These are phyloP conservation scores for Magnaporthiopsis poae DNA, from an alignment of 2,329 filamentous ascomycete genomes.

Conservation along the genomic window DNA sequence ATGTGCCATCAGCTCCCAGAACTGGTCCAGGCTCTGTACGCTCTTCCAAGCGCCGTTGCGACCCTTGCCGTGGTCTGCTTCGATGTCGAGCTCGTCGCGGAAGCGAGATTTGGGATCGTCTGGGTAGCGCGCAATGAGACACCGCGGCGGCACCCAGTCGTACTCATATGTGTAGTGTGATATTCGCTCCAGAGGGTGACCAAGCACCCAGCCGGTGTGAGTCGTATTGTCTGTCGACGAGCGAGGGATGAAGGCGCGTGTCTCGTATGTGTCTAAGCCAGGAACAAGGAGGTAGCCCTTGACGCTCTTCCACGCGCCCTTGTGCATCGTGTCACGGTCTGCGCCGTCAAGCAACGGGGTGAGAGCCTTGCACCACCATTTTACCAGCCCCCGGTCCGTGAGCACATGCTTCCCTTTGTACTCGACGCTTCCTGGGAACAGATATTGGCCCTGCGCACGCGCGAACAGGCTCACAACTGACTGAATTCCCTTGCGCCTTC, in stretches of 20 bases:
- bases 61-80: conserved; percentile 53
- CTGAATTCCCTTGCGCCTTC: conserved; percentile 54
- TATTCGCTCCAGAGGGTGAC: conserved; percentile 58
- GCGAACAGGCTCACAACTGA: conserved; percentile 85
- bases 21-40: conserved; percentile 74
- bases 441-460: conserved; percentile 80
- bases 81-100: conserved; percentile 78
- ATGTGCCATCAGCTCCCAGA: conserved; percentile 98
- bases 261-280: conserved; percentile 73
- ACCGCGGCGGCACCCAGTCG: conserved; percentile 61
- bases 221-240: conserved; percentile 28
- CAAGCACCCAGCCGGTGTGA: conserved; percentile 54
- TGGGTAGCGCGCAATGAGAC: conserved; percentile 79
- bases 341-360: conserved; percentile 56
- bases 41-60: conserved; percentile 68
- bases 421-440: conserved; percentile 85
- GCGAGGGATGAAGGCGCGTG: conserved; percentile 65
- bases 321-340: conserved; percentile 17
- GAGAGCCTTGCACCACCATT: conserved; percentile 89
- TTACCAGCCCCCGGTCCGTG: conserved; percentile 79
- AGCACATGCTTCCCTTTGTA: conserved; percentile 81
- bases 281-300: conserved; percentile 80
- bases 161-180: conserved; percentile 52
- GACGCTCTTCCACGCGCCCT: conserved; percentile 32
- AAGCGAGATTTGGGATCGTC: conserved; percentile 93